A percentile compares a stretch with the other conserved stretches of the same genome.
Conservation (phyloP, 768 basidiomycete genomes). For the Xanthoconium stramineum region DNA sequence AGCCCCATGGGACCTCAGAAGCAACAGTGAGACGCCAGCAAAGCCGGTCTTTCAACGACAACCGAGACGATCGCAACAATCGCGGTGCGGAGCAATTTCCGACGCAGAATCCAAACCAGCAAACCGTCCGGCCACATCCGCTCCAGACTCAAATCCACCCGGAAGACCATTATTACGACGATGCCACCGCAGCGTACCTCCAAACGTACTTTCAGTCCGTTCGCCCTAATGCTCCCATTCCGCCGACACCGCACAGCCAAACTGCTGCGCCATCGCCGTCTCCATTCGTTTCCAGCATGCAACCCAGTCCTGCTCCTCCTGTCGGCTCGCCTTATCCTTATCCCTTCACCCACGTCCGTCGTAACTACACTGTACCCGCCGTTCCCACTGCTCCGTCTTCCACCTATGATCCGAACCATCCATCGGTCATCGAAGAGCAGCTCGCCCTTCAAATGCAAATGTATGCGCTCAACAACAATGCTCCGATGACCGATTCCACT, state of each 20-base stretch:
- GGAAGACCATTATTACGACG: constrained; percentile 64
- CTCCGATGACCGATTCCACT: constrained; percentile 64
- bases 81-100: constrained; percentile 21
- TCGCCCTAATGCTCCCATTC: constrained; percentile 73
- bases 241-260: constrained; percentile 75
- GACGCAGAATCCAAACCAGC: constrained; percentile 12
- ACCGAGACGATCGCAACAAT: constrained; percentile 20
- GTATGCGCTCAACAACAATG: constrained; percentile 69
- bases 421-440: constrained; percentile 60
- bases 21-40: constrained; percentile 19
- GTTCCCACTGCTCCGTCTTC: constrained; percentile 41
- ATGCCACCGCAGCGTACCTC: constrained; percentile 56
- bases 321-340: constrained; percentile 78
- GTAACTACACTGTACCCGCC: constrained; percentile 42
- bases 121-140: constrained; percentile 36
- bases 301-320: constrained; percentile 52
- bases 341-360: constrained; percentile 70
- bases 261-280: constrained; percentile 73
- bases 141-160: constrained; percentile 41
- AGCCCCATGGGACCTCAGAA: constrained; percentile 12
- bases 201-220: constrained; percentile 56
- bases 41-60: constrained; percentile 17
- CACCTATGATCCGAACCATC: constrained; percentile 41
- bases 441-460: constrained; percentile 76
- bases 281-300: constrained; percentile 54